These are phyloP conservation scores for Hypoxylon sp. DNA, from an alignment of 2,329 filamentous ascomycete species.

Conservation along the genomic window DNA sequence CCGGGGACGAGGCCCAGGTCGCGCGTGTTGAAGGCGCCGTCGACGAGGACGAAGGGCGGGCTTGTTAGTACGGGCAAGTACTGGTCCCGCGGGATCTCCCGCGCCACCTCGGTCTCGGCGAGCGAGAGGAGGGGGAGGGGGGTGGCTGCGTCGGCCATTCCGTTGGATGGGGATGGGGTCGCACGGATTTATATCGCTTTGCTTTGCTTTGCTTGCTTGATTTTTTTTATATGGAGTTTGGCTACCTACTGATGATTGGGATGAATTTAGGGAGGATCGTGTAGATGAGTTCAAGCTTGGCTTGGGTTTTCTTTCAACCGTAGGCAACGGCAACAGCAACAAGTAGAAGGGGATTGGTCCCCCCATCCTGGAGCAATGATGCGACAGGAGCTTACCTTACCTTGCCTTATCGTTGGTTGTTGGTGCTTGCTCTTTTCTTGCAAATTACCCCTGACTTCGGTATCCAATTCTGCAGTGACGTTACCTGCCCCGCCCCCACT, in stretches of 20 bases:
- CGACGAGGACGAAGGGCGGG: constrained; percentile 61
- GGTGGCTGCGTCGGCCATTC: constrained; percentile 45
- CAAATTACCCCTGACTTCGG: background rate
- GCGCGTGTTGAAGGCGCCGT: constrained; percentile 64
- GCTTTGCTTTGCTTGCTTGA: background rate
- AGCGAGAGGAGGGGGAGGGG: constrained; percentile 57
- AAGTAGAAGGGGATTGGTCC: background rate
- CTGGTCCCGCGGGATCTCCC: constrained; percentile 53
- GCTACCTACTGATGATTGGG: background rate
- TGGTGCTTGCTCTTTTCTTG: background rate
- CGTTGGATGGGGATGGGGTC: constrained; percentile 4
- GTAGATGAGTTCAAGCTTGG: no score
- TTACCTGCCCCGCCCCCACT: constrained; percentile 27
- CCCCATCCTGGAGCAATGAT: background rate
- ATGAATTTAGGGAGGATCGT: no score
- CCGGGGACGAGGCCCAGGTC: constrained; percentile 61
- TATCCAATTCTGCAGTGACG: constrained; percentile 19
- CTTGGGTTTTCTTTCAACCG: no score
- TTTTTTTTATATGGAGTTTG: background rate
- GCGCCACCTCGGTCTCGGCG: constrained; percentile 56
- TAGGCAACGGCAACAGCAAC: background rate
- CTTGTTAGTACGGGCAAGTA: constrained; percentile 54
- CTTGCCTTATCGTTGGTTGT: background rate
- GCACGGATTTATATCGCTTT: no score
- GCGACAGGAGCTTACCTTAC: constrained; percentile 1